These are phyloP conservation scores for Torulaspora pretoriensis DNA, from an alignment of 1,139 yeast species.

Conservation along the genomic window DNA sequence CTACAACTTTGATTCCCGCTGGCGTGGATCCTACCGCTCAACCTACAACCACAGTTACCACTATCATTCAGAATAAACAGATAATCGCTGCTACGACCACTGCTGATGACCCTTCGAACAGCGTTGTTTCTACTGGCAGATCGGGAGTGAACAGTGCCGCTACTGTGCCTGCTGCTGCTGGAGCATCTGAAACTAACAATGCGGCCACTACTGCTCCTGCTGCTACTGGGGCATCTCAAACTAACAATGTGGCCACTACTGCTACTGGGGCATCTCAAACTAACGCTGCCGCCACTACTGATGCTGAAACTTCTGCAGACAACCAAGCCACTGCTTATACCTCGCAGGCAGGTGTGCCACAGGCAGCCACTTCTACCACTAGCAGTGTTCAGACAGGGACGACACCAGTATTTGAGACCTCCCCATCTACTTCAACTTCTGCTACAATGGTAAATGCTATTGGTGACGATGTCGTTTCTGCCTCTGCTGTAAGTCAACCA, in stretches of 20 bases:
- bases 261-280: neutral
- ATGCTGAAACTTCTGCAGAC: neutral
- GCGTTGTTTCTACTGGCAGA: neutral
- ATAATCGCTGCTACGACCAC: neutral
- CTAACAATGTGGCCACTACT: neutral
- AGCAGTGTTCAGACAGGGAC: conserved; percentile 3
- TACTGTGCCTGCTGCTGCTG: neutral
- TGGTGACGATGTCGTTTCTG: conserved; percentile 5
- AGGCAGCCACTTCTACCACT: conserved; percentile 11
- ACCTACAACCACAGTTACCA: conserved; percentile 35
- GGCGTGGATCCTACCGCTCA: conserved; percentile 35
- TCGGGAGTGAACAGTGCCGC: neutral
- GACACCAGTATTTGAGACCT: conserved; percentile 4
- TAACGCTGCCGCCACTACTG: neutral
- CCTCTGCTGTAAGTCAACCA: conserved; percentile 10
- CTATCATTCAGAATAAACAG: conserved; percentile 15
- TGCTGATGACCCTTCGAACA: neutral
- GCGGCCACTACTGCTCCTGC: neutral
- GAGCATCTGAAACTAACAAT: neutral
- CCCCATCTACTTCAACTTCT: neutral
- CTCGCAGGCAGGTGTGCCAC: conserved; percentile 15
- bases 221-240: neutral
- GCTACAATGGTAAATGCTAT: conserved; percentile 1
- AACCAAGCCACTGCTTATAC: conserved; percentile 11
- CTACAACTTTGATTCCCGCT: conserved; percentile 46